phyloP scores from a whole-genome alignment of 139 green algal genomes.

The Nannochloris sp. region DNA sequence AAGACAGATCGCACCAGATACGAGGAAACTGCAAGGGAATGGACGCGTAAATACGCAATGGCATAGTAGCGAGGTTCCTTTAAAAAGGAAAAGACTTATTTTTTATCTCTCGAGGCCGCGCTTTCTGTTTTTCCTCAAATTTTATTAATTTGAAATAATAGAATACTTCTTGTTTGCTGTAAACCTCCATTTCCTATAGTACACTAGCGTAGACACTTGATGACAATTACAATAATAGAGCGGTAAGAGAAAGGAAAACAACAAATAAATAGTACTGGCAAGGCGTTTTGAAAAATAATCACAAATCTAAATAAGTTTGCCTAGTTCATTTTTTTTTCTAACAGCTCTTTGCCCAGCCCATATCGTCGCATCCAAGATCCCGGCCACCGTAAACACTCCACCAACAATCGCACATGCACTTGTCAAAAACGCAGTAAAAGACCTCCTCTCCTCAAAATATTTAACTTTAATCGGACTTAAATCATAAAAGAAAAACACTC shows the following conservation, averaged over 20 bases:
- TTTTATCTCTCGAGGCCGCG: too few species aligned
- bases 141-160: too few species aligned
- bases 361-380: conserved; percentile 86
- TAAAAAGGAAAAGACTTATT: too few species aligned
- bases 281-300: background rate
- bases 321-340: conserved; percentile 94
- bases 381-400: conserved; percentile 92
- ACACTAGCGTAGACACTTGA: too few species aligned
- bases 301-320: conserved; percentile 57
- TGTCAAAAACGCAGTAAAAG: conserved; percentile 90
- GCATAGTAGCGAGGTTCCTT: conserved; percentile 19
- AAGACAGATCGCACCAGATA: conserved; percentile 85
- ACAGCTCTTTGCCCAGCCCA: conserved; percentile 77
- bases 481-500: conserved; percentile 99
- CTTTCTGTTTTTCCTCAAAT: too few species aligned
- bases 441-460: conserved; percentile 62
- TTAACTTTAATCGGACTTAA: conserved; percentile 88
- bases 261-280: background rate
- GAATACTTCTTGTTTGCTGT: too few species aligned
- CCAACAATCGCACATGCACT: conserved; percentile 92
- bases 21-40: conserved; percentile 89
- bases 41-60: conserved; percentile 96
- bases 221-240: too few species aligned
- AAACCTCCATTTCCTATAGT: too few species aligned
- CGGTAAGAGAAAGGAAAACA: too few species aligned